These are phyloP conservation scores for Vickermania spadyakhi DNA, from an alignment of 208 protist genomes.

Conservation along the genomic window DNA sequence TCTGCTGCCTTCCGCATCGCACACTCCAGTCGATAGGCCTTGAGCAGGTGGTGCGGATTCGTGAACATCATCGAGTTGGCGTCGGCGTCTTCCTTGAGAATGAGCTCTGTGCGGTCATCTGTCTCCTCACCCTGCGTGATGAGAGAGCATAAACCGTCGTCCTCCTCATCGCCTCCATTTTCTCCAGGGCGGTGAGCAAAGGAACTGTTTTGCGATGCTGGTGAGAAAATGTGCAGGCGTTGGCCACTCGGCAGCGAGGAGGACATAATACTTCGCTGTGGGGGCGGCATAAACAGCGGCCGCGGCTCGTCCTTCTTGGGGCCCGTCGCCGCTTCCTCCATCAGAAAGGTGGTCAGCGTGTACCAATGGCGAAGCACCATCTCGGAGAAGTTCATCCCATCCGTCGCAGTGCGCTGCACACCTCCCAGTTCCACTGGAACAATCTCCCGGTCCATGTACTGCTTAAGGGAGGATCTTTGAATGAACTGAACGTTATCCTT, in stretches of 20 bases:
- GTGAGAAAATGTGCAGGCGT: background rate
- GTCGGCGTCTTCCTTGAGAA: background rate
- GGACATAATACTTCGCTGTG: slow-evolving; percentile 12
- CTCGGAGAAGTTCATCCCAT: slow-evolving; percentile 37
- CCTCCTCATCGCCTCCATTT: slow-evolving; percentile 6
- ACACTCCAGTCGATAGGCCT: slow-evolving; percentile 35
- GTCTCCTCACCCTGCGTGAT: slow-evolving; percentile 5
- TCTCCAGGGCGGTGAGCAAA: slow-evolving; percentile 1
- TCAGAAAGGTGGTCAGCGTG: slow-evolving; percentile 13
- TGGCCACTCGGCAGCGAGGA: background rate
- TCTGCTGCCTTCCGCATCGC: slow-evolving; percentile 34
- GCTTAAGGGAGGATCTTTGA: slow-evolving; percentile 24
- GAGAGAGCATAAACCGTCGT: slow-evolving; percentile 16
- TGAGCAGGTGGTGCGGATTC: slow-evolving; percentile 14
- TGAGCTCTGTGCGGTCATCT: slow-evolving; percentile 2
- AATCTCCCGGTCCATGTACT: slow-evolving; percentile 31
- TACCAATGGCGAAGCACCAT: slow-evolving; percentile 70
- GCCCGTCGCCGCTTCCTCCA: background rate
- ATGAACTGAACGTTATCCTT: slow-evolving; percentile 46
- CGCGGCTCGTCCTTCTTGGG: slow-evolving; percentile 6
- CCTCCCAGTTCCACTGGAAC: slow-evolving; percentile 42
- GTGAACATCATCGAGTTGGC: background rate
- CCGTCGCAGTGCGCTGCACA: background rate
- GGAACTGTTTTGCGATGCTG: background rate
- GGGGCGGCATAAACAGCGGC: slow-evolving; percentile 28